Percentiles rank a stretch among this genome's conserved stretches.
These are phyloP conservation scores for Cerioporus squamosus DNA, from an alignment of 1,284 basidiomycete species.

Conservation along the genomic window DNA sequence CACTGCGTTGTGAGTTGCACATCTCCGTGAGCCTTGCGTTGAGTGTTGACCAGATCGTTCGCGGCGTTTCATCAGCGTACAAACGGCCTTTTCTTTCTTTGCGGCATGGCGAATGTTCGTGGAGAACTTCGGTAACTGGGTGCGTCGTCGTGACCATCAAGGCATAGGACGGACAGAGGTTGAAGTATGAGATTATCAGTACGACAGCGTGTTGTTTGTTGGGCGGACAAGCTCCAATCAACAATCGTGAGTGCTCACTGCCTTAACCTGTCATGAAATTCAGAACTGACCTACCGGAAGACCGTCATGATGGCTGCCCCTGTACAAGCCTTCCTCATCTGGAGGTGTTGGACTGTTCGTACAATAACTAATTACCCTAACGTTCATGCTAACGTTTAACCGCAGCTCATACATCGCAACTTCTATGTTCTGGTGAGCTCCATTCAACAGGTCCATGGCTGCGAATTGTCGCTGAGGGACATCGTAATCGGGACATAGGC, in stretches of 20 bases:
- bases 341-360: conserved; percentile 37
- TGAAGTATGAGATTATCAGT: conserved; percentile 4
- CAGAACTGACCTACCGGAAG: conserved; percentile 12
- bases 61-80: conserved; percentile 23
- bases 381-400: background rate
- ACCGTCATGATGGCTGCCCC: conserved; percentile 34
- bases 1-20: conserved; percentile 29
- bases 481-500: conserved; percentile 13
- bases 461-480: too few species aligned
- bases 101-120: conserved; percentile 32
- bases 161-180: background rate
- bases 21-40: too few species aligned
- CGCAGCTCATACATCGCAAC: conserved; percentile 28
- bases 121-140: conserved; percentile 29
- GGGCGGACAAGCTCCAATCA: conserved; percentile 34
- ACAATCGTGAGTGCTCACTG: conserved; percentile 22
- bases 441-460: too few species aligned
- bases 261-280: too few species aligned
- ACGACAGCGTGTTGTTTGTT: conserved; percentile 26
- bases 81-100: conserved; percentile 31
- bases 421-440: conserved; percentile 24
- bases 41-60: background rate
- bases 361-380: background rate
- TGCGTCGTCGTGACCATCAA: conserved; percentile 3
- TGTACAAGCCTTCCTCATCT: conserved; percentile 37